Conservation (phyloP, 352 stramenopile genomes). For the Thalassiosira mediterranea region DNA sequence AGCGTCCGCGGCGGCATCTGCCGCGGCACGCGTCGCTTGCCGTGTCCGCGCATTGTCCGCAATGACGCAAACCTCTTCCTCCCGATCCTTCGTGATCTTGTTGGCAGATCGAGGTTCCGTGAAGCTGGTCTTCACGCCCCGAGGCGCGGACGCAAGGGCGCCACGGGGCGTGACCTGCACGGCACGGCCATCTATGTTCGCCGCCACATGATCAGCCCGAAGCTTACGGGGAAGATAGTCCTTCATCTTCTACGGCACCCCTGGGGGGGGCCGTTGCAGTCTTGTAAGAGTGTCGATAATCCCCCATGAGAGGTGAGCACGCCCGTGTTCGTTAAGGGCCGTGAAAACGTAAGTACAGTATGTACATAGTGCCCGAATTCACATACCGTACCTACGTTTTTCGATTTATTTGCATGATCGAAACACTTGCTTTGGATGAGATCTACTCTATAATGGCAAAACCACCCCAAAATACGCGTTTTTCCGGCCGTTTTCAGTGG, state of each 20-base stretch:
- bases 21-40: not conserved
- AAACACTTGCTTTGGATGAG: too few relatives aligned
- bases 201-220: not conserved
- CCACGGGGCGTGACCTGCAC: not conserved
- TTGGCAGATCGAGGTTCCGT: not conserved
- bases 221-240: not conserved
- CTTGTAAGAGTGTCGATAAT: not conserved
- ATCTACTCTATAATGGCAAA: too few relatives aligned
- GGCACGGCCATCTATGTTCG: not conserved
- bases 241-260: too few relatives aligned
- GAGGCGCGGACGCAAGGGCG: not conserved
- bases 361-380: too few relatives aligned
- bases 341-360: too few relatives aligned
- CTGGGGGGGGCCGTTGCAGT: not conserved
- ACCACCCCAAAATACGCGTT: too few relatives aligned
- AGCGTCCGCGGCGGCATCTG: not conserved
- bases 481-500: too few relatives aligned
- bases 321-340: not conserved
- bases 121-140: not conserved
- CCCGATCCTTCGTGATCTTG: not conserved
- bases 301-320: not conserved
- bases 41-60: too few relatives aligned
- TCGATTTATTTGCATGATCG: too few relatives aligned
- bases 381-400: too few relatives aligned
- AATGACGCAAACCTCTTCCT: too few relatives aligned